phyloP scores from a whole-genome alignment of 148 eudicot genomes.

The Cornus florida region DNA sequence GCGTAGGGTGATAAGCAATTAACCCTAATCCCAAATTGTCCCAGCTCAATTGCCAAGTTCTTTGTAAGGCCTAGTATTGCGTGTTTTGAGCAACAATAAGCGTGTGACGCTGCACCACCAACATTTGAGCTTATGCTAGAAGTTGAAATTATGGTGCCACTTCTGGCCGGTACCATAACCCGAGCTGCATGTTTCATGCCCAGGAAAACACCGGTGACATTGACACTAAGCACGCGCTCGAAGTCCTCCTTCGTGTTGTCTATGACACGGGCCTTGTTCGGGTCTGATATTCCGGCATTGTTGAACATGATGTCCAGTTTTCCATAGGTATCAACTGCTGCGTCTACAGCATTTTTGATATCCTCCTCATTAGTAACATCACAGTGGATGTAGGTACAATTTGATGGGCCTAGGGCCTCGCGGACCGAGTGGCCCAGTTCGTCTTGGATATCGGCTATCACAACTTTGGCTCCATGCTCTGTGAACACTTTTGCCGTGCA shows the following conservation, averaged over 20 bases:
- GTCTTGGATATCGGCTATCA: constrained; percentile 46
- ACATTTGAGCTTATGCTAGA: constrained; percentile 35
- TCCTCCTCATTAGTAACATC: constrained; percentile 46
- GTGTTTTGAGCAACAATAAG: constrained; percentile 38
- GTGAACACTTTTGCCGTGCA: constrained; percentile 37
- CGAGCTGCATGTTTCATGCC: constrained; percentile 70
- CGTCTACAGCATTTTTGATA: constrained; percentile 33
- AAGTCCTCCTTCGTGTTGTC: constrained; percentile 31
- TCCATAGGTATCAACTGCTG: constrained; percentile 31
- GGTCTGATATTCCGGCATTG: constrained; percentile 46
- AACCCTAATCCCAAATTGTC: constrained; percentile 48
- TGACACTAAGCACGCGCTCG: constrained; percentile 31
- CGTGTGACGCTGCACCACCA: constrained; percentile 30
- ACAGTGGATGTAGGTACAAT: constrained; percentile 34
- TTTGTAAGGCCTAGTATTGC: constrained; percentile 44
- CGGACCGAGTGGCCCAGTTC: constrained; percentile 25
- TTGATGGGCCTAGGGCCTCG: constrained; percentile 23
- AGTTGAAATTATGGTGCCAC: constrained; percentile 48
- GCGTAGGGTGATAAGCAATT: constrained; percentile 47
- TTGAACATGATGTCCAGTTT: constrained; percentile 55
- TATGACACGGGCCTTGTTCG: constrained; percentile 21
- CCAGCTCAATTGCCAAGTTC: constrained; percentile 42
- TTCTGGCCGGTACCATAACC: constrained; percentile 48
- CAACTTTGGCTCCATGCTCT: constrained; percentile 47
- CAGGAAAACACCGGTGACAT: constrained; percentile 47